Conservation (phyloP, 805 yeast genomes). For the Sugiyamaella mastotermitis region DNA sequence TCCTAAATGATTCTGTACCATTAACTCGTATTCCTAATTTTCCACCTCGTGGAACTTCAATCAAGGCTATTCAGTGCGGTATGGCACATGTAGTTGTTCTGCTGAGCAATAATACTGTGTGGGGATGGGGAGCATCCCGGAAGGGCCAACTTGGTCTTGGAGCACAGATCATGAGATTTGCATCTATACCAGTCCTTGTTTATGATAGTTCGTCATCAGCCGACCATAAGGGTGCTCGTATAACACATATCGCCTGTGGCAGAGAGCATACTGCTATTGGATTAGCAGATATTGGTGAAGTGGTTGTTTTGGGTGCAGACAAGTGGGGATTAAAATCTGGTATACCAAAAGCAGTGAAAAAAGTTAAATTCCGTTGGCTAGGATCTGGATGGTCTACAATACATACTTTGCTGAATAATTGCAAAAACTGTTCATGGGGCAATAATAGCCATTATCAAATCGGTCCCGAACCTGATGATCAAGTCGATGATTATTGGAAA, state of each 20-base stretch:
- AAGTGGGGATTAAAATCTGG: constrained; percentile 15
- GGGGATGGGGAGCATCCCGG: constrained; percentile 67
- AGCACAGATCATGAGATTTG: not conserved
- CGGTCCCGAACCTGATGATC: constrained; percentile 13
- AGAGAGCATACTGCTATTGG: constrained; percentile 50
- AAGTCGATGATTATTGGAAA: too few relatives aligned
- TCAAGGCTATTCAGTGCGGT: constrained; percentile 25
- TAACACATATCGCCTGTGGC: constrained; percentile 37
- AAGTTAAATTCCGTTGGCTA: constrained; percentile 20
- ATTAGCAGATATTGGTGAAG: constrained; percentile 12
- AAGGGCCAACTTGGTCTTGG: constrained; percentile 45
- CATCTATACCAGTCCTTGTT: too few relatives aligned
- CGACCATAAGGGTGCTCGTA: constrained; percentile 7
- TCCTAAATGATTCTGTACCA: constrained; percentile 1
- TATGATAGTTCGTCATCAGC: too few relatives aligned
- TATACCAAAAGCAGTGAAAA: constrained; percentile 1
- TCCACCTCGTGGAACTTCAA: constrained; percentile 14
- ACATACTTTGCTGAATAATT: constrained; percentile 37
- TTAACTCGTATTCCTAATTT: constrained; percentile 13
- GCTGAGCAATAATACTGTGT: constrained; percentile 37
- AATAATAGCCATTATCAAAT: constrained; percentile 74
- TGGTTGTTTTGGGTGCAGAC: constrained; percentile 34
- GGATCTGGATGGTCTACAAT: constrained; percentile 76
- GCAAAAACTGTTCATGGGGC: constrained; percentile 50
- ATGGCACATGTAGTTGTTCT: constrained; percentile 29